Conservation (phyloP, 768 basidiomycete species). For the Leucogyrophana mollusca region DNA sequence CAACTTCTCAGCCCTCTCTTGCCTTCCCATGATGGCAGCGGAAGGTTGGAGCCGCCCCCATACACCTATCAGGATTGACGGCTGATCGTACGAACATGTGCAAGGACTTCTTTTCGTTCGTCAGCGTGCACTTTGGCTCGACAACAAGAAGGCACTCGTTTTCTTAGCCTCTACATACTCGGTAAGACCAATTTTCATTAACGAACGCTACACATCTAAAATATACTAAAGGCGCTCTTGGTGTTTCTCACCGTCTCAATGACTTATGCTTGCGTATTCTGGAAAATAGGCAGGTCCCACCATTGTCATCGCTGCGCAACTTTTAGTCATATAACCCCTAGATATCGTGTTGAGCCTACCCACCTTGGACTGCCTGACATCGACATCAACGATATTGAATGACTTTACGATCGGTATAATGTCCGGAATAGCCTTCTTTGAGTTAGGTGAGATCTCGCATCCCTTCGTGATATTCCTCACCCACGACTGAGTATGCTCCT, state of each 20-base stretch:
- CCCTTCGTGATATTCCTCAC: not conserved
- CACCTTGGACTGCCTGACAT: not conserved
- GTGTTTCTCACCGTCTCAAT: not conserved
- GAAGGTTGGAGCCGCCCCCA: conserved; percentile 2
- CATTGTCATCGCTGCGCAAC: not conserved
- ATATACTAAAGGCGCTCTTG: conserved; percentile 2
- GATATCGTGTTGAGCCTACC: not conserved
- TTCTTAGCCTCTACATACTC: conserved; percentile 3
- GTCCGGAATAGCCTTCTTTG: conserved; percentile 9
- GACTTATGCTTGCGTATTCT: conserved; percentile 5
- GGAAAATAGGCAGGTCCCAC: conserved; percentile 4
- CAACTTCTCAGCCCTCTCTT: not conserved
- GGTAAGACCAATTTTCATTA: conserved; percentile 1
- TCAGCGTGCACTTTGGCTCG: conserved; percentile 9
- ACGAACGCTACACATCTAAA: not conserved
- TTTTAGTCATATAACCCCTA: too few species aligned
- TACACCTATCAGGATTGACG: not conserved
- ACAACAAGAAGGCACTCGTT: not conserved
- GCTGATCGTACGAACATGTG: not conserved
- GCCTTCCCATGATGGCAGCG: conserved; percentile 7
- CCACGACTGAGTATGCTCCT: not conserved
- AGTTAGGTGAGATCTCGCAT: conserved; percentile 2
- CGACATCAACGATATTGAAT: conserved; percentile 7
- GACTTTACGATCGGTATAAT: conserved; percentile 10
- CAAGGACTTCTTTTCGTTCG: conserved; percentile 8